Conservation (phyloP, 2,329 filamentous ascomycete genomes). For the Colletotrichum filicis region DNA sequence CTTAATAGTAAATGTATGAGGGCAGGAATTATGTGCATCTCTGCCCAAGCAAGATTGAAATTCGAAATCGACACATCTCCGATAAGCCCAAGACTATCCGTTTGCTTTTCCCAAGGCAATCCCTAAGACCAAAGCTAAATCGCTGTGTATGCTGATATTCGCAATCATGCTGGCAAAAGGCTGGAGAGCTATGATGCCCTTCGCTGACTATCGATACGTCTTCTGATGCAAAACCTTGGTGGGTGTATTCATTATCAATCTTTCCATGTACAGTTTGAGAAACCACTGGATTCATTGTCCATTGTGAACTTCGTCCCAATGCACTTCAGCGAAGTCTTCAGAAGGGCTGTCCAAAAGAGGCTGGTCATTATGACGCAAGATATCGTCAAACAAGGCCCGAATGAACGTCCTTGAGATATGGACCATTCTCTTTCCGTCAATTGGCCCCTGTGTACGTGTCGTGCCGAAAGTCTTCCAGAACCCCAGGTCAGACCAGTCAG, state of each 20-base stretch:
- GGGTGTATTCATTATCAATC: not conserved
- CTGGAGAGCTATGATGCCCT: not conserved
- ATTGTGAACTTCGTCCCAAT: slow-evolving; percentile 16
- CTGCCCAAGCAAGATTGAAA: not conserved
- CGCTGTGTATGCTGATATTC: not conserved
- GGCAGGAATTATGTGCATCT: not conserved
- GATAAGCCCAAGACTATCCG: too few species aligned
- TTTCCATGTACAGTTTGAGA: slow-evolving; percentile 36
- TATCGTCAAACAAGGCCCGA: slow-evolving; percentile 32
- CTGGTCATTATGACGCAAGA: not conserved
- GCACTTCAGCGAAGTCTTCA: slow-evolving; percentile 18
- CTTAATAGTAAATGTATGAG: too few species aligned
- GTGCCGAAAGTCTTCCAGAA: slow-evolving; percentile 33
- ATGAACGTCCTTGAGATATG: slow-evolving; percentile 19
- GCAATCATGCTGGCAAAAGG: too few species aligned
- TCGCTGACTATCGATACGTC: not conserved
- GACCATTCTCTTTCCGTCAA: slow-evolving; percentile 32
- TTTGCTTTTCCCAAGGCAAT: not conserved
- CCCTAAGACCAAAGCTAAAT: not conserved
- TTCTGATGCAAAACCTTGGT: not conserved
- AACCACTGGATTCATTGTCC: not conserved
- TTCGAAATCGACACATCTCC: not conserved
- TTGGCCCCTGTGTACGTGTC: not conserved
- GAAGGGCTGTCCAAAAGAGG: slow-evolving; percentile 21
- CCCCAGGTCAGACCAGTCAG: slow-evolving; percentile 29